Conservation (phyloP, 1,284 basidiomycete species). For the Puccinia novopanici region DNA sequence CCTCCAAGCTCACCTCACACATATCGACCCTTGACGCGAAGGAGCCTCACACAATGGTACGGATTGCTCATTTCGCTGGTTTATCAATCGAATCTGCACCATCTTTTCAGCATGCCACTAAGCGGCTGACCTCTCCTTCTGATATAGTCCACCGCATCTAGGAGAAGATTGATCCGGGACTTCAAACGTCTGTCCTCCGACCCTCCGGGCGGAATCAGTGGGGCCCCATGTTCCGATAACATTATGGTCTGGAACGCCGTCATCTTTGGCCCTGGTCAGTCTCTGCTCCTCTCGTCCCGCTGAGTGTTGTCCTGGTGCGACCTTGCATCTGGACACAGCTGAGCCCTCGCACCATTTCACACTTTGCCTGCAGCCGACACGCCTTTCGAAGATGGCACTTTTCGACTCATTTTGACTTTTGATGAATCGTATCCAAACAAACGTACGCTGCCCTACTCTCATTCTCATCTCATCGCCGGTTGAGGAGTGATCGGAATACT, state of each 20-base stretch:
- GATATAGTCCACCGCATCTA: conserved; percentile 78
- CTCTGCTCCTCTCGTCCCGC: conserved; percentile 46
- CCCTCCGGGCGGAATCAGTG: conserved; percentile 92
- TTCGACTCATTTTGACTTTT: conserved; percentile 91
- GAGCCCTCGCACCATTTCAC: too few species aligned
- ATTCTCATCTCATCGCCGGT: background rate
- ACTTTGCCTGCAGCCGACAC: conserved; percentile 72
- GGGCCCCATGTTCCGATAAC: conserved; percentile 93
- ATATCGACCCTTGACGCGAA: too few species aligned
- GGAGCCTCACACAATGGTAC: too few species aligned
- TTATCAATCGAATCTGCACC: too few species aligned
- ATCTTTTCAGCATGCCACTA: too few species aligned
- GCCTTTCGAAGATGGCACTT: conserved; percentile 97
- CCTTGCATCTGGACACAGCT: too few species aligned
- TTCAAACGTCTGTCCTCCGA: conserved; percentile 93
- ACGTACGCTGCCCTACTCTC: conserved; percentile 58
- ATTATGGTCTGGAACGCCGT: conserved; percentile 99
- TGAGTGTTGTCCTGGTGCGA: too few species aligned
- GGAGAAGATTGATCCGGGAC: conserved; percentile 86
- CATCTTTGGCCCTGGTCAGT: conserved; percentile 91
- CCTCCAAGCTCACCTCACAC: too few species aligned
- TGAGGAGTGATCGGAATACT: background rate
- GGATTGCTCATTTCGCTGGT: too few species aligned
- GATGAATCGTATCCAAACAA: conserved; percentile 99
- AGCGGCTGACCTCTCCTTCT: too few species aligned